phyloP scores from a whole-genome alignment of 2,329 filamentous ascomycete genomes.

The Botryotinia narcissicola region DNA sequence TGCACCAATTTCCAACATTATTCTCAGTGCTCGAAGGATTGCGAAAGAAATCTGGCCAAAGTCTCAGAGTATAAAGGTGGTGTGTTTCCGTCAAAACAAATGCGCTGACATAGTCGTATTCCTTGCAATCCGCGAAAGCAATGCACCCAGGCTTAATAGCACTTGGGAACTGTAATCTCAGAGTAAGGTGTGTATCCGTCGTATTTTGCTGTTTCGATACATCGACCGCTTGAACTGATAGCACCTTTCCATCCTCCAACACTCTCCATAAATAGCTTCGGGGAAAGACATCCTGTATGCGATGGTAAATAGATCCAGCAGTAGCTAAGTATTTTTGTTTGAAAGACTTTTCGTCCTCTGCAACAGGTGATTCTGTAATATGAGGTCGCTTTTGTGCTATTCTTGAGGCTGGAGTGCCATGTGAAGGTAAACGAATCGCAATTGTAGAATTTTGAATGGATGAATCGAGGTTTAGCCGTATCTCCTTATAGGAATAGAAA shows the following conservation, averaged over 20 bases:
- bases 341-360: constrained; percentile 73
- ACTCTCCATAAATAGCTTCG: constrained; percentile 90
- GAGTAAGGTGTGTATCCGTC: constrained; percentile 68
- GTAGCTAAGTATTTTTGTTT: constrained; percentile 70
- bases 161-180: constrained; percentile 75
- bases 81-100: constrained; percentile 78
- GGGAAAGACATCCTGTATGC: constrained; percentile 71
- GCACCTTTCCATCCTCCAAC: constrained; percentile 71
- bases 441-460: constrained; percentile 66
- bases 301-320: constrained; percentile 81
- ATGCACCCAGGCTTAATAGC: constrained; percentile 75
- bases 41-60: constrained; percentile 80
- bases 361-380: constrained; percentile 41
- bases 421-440: constrained; percentile 64
- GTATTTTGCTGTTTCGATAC: constrained; percentile 66
- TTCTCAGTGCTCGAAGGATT: constrained; percentile 67
- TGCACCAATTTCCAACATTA: constrained; percentile 73
- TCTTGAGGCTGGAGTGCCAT: constrained; percentile 40
- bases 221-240: constrained; percentile 83
- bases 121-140: constrained; percentile 74
- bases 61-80: constrained; percentile 77
- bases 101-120: constrained; percentile 73
- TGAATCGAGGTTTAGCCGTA: constrained; percentile 77
- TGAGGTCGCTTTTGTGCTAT: constrained; percentile 44
- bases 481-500: constrained; percentile 79